A percentile compares a stretch with the other conserved stretches of the same genome.
These are phyloP conservation scores for Coemansia sp. DNA, from an alignment of 192 early-diverging fungal genomes.

Conservation along the genomic window DNA sequence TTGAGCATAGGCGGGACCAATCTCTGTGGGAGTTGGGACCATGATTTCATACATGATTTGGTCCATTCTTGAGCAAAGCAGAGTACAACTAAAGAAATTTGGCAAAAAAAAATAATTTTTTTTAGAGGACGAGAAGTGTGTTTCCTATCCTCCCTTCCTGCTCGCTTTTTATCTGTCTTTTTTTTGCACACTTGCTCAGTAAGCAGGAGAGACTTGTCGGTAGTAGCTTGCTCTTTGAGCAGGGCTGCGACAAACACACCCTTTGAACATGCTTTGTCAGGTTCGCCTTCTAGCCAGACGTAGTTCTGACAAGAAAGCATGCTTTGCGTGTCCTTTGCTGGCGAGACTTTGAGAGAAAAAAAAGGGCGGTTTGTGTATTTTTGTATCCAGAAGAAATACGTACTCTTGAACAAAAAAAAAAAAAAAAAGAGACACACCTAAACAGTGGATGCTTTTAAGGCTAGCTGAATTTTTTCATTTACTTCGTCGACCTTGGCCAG, in stretches of 20 bases:
- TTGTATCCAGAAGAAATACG: neutral
- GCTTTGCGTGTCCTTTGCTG: neutral
- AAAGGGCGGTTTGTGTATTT: neutral
- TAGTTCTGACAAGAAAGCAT: neutral
- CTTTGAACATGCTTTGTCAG: neutral
- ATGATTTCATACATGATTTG: neutral
- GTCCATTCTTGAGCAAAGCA: neutral
- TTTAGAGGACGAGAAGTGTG: neutral
- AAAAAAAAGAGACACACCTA: neutral
- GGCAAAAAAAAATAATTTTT: neutral
- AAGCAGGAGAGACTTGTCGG: neutral
- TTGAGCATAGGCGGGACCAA: neutral
- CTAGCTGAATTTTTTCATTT: conserved; percentile 76
- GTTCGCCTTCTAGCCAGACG: neutral
- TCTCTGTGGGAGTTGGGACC: neutral
- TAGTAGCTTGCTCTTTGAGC: neutral
- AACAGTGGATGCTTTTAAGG: conserved; percentile 60
- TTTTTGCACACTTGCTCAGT: neutral
- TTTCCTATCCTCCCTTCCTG: neutral
- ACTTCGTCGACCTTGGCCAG: conserved; percentile 60
- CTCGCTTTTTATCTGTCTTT: neutral
- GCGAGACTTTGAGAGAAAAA: neutral
- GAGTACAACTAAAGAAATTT: neutral
- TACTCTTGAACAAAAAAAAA: neutral
- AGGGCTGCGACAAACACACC: neutral